phyloP scores from a whole-genome alignment of 2,329 filamentous ascomycete genomes.

The Helotiales sp. region DNA sequence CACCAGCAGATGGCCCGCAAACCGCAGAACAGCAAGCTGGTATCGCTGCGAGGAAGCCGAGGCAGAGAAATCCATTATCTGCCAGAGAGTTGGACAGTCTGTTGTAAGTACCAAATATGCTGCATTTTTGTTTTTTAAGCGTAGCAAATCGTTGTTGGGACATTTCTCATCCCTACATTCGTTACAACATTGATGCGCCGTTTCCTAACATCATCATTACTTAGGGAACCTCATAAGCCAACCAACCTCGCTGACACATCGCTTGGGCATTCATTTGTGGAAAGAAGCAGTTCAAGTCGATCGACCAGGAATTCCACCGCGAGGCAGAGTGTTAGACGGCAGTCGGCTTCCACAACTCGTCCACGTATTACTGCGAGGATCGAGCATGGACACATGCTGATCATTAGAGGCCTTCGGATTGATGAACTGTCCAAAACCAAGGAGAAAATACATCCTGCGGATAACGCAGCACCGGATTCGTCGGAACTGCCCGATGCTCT shows the following conservation, averaged over 20 bases:
- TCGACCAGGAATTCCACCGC: slow-evolving; percentile 4
- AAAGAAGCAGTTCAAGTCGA: not conserved
- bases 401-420: slow-evolving; percentile 5
- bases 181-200: not conserved
- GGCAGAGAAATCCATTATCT: not conserved
- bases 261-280: not conserved
- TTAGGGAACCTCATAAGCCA: not conserved
- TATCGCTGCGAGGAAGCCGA: not conserved
- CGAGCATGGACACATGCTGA: not conserved
- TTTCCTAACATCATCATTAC: not conserved
- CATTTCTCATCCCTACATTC: not conserved
- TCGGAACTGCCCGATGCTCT: not conserved
- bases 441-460: not conserved
- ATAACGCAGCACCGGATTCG: not conserved
- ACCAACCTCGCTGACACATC: not conserved
- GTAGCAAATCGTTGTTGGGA: no score
- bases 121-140: not conserved
- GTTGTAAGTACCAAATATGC: not conserved
- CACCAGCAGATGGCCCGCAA: not conserved
- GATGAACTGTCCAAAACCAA: not conserved
- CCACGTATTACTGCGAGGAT: slow-evolving; percentile 7
- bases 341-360: not conserved
- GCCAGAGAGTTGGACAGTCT: not conserved
- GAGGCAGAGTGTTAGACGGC: not conserved
- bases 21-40: not conserved